Base-by-base conservation (phyloP, 1,139 yeast genomes). In the Diutina catenulata region DNA sequence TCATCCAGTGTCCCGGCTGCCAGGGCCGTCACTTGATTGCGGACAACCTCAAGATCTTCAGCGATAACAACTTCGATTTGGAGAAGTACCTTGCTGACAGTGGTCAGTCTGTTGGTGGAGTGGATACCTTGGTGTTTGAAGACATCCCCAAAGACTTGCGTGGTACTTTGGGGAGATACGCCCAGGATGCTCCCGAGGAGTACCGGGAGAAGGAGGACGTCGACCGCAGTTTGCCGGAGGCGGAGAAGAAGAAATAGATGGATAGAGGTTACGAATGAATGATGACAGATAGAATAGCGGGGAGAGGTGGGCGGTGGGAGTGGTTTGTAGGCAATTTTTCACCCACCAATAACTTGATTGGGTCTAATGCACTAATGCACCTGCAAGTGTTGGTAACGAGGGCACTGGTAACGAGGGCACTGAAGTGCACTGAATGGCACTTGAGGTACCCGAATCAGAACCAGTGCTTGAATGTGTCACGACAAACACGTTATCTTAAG, bases 1-100 rank as follows among this genome's bases (percentile, higher is more conserved):
- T 86, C 40, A 80, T 91, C 27, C 88, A 86, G 51, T 91, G 97
- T 52, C 97, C 97, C 0, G 82, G 87, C 9, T 88, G 98, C 57
- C 73, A 81, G 47, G 76, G 73, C 52, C 73, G 96, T 45, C 98
- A 91, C 52, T 63, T 91, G 50, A 88, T 91, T 39, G 95, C 97
- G 1, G 98, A 91, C 53, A 94, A 88, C 56, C 65, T 91, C 48
- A 83, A 64, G 58, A 83, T 91, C 37, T 87, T 88, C 52, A 74
- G 78, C 13, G 95, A 88, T 52, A 65, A 74, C 26, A 66, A 70
- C 44, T 72, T 84, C 49, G 84, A 82, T 13, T 62, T 91, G 33
- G 86, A 86, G 51, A 94, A 87, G 39, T 77, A 87, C n/a, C 56
- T 91, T 50, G 66, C 66, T 22, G 77, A 79, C 1, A 71, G 81